Evolutionary conservation across 2,329 filamentous ascomycete genomes (phyloP), one percentile per base, ranked within the genome.

Genomic region (Penicillium olsonii): DNA sequence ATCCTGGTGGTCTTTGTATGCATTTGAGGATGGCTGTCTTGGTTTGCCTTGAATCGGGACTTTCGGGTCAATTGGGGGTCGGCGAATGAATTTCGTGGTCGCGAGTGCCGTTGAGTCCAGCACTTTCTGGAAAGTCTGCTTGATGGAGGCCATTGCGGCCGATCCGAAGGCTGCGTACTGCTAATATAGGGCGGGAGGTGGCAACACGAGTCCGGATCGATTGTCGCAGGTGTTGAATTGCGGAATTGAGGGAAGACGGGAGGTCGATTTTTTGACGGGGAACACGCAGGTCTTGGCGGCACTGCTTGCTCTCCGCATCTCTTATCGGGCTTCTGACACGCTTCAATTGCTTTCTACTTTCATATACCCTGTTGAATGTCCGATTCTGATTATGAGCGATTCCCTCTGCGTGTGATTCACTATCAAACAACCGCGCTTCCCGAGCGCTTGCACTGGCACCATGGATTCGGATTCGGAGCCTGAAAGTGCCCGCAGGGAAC

Each of bases 11-110:
- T 68, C 57, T 56, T 69, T 69, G 56, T 67, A 73, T n/a, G 75
- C 73, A 61, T 71, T 74, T 2, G 75, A 77, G 31, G 59, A 60
- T 24, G 63, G 61, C 37, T 71, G 59, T 39, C 73, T 65, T 35
- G 58, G 52, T 54, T 67, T 71, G 19, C 75, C 75, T 58, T 77
- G 75, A 39, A 76, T 75, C 42, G 70, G 49, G 35, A 51, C 61
- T 38, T 61, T 49, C 22, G 64, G 60, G 50, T 70, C 67, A 38
- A 71, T 56, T 24, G 66, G 67, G 27, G 69, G 69, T 22, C 64
- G 61, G 42, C 68, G 67, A 47, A 70, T 59, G 50, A 70, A 49
- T 40, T 68, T 69, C 64, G 64, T 68, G 48, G 67, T 63, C 42
- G 63, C 65, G 43, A 72, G 62, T 64, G 69, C 70, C 58, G 69